A percentile compares a stretch with the other conserved stretches of the same genome.
phyloP scores from a whole-genome alignment of 208 protist species.

The Crithidia fasciculata region DNA sequence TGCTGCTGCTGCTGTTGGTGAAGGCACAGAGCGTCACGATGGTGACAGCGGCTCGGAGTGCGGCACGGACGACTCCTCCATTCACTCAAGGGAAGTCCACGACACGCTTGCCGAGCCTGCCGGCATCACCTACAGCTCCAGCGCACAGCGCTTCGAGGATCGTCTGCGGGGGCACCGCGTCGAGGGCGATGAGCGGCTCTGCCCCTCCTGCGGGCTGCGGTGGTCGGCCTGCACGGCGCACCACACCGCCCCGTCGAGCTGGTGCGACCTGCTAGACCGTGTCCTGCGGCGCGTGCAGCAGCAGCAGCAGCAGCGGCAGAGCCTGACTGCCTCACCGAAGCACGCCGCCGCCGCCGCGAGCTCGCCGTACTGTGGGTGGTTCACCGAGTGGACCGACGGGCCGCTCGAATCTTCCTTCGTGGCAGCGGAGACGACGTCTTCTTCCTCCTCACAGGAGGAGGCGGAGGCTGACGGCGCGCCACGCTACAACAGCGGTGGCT shows the following conservation, averaged over 20 bases:
- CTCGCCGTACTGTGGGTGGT: conserved; percentile 74
- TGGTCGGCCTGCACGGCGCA: conserved; percentile 60
- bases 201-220: conserved; percentile 65
- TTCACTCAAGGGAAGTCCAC: conserved; percentile 8
- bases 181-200: conserved; percentile 37
- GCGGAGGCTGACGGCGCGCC: neutral
- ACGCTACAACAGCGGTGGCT: neutral
- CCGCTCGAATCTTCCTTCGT: neutral
- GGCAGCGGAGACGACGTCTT: neutral
- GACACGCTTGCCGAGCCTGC: conserved; percentile 18
- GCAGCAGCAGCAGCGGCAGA: neutral
- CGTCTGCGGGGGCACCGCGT: conserved; percentile 6
- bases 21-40: neutral
- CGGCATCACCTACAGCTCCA: conserved; percentile 15
- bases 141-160: conserved; percentile 13
- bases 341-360: neutral
- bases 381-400: conserved; percentile 42
- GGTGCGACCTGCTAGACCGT: conserved; percentile 57
- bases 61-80: neutral
- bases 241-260: conserved; percentile 60
- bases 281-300: conserved; percentile 51
- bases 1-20: neutral
- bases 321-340: too few relatives aligned
- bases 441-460: neutral
- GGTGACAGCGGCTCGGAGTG: neutral